Evolutionary conservation across 305 asterid species (phyloP), one percentile per base, ranked within the genome.

Genomic region (Fraxinus nigra): DNA sequence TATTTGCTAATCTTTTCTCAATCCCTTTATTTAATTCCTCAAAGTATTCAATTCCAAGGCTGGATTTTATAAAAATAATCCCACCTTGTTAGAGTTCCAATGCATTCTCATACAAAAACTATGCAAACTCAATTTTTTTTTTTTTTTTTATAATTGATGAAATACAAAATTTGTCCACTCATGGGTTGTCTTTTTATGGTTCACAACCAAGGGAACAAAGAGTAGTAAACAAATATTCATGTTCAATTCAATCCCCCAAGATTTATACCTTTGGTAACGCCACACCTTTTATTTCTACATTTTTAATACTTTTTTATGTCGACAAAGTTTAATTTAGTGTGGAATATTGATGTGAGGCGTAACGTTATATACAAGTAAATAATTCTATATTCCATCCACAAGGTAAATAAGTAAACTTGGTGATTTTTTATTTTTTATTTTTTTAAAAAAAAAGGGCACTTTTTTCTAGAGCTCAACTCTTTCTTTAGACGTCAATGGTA

Each of bases 31-130:
- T 73, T 59, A 79, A 59, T 30, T 63, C 72, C 38, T 61, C 11
- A 6, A 51, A 63, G 69, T 75, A 81, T 40, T 76, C 78, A 90
- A 87, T 86, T 88, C 88, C 92, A 83, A 87, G 87, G 83, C 76
- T 85, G 87, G 92, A 88, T 88, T 88, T 80, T 80, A 40, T 34
- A 78, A 85, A 74, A 86, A 81, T 76, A 87, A 78, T 70, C 48
- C 78, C 76, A 82, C 80, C 10, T 5, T 78, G 63, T 87, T 86
- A 74, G 74, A 82, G 87, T 85, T 85, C 67, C 90, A 83, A 91
- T 83, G 90, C 88, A 88, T 89, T 85, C 87, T 24, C n/a, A 86
- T 87, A 78, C 88, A 85, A 84, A 81, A 85, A 84, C 83, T 79
- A 81, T 84, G 85, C 89, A 83, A 90, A 85, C 81, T 85, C 83